Base-by-base conservation (phyloP, 108 stramenopile species). In the Cyclotella choctawhatcheeana region DNA sequence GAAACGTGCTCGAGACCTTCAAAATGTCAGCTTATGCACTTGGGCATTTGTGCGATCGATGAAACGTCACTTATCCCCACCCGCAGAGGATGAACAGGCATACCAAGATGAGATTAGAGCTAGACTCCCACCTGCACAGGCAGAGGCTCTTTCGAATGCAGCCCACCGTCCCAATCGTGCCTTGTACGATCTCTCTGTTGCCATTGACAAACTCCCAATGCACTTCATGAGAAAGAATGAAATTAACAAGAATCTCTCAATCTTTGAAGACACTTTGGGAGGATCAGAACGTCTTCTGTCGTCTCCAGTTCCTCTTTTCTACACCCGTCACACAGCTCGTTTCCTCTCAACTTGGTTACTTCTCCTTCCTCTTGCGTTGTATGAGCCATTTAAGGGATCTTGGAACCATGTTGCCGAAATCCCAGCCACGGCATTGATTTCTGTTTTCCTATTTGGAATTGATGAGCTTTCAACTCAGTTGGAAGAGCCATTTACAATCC, bases 401-500 rank as follows among this genome's bases (percentile, higher is more conserved):
- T 90, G 89, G 90, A 90, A 92, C 61, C 90, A 94, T 77, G 66
- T 89, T 48, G 83, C 72, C n/a, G 86, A 84, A 84, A 83, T 92
- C 35, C 93, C 93, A 10, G 77, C 85, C 17, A 85, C 83, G 16
- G 74, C 85, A 3, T 69, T 90, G 31, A 64, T 85, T 25, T 83
- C 84, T 21, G 48, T 89, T 8, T 85, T 89, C 43, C 69, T 95
- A 17, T 87, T 95, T 58, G 91, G 94, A 34, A 92, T 95, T 63
- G 94, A 95, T 73, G 94, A 95, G 69, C 74, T 94, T 33, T 89
- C 86, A 0, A 85, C 86, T 18, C 90, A 91, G 48, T 51, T 95
- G 58, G 94, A 95, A 70, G 92, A 95, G 68, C 94, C 94, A 1
- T 93, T 95, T 59, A 91, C 84, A 31, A 90, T 95, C 53, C 76